Percentiles rank a stretch among this genome's conserved stretches.
Evolutionary conservation across 257 asterid genomes (phyloP).

Genomic region (Nicotiana tabacum): DNA sequence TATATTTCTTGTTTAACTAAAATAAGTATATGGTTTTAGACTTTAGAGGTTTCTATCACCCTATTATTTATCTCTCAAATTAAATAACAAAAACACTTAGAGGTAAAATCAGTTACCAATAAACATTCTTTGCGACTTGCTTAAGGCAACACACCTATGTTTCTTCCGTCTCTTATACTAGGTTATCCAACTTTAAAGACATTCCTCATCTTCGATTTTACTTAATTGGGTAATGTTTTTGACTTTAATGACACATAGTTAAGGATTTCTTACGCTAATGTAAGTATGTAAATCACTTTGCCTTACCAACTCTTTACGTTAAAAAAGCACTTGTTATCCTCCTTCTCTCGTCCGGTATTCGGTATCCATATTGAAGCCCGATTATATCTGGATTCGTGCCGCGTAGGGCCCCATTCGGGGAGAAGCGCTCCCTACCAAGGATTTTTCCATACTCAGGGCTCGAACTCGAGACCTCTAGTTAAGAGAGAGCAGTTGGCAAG

Average conservation of each 20-base stretch:
- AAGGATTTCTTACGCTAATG: neutral
- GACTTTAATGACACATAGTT: neutral
- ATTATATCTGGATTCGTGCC: too few species aligned
- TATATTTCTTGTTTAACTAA: neutral
- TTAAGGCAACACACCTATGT: neutral
- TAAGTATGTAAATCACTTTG: neutral
- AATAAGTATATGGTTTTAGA: neutral
- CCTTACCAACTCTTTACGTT: neutral
- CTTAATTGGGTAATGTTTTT: neutral
- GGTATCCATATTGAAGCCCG: too few species aligned
- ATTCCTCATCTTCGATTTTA: neutral
- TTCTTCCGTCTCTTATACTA: neutral
- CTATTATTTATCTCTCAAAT: neutral
- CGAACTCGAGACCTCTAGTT: too few species aligned
- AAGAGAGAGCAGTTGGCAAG: too few species aligned
- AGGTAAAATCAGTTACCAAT: neutral
- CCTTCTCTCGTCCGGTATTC: too few species aligned
- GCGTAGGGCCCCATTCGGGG: too few species aligned
- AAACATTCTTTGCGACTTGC: neutral
- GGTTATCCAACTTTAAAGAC: neutral
- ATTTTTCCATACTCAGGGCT: too few species aligned
- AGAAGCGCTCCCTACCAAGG: too few species aligned
- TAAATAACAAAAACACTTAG: neutral
- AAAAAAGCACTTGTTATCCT: too few species aligned
- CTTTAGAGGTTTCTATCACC: neutral